These are phyloP conservation scores for Cercis canadensis DNA, from an alignment of 306 rosid species.

Conservation along the genomic window DNA sequence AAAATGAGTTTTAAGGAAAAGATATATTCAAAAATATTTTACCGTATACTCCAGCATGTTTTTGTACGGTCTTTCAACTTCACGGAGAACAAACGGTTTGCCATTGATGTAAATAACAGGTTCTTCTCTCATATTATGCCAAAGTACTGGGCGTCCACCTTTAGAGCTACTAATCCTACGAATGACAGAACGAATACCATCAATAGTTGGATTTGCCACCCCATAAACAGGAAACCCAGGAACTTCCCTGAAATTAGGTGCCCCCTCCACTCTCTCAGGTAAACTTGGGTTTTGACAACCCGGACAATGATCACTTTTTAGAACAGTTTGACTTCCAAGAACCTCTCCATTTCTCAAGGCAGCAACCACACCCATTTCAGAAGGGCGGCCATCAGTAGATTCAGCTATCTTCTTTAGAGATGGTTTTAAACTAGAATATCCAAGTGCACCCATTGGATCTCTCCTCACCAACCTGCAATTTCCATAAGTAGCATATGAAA, in stretches of 20 bases:
- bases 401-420: constrained; percentile 71
- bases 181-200: constrained; percentile 84
- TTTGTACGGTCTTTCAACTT: constrained; percentile 91
- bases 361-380: constrained; percentile 87
- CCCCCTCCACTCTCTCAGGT: constrained; percentile 88
- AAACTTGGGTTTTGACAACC: constrained; percentile 76
- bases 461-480: constrained; percentile 78
- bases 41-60: constrained; percentile 95
- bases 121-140: constrained; percentile 99
- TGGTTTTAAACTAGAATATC: constrained; percentile 73
- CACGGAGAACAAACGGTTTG: constrained; percentile 94
- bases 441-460: constrained; percentile 97
- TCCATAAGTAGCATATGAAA: constrained; percentile 1
- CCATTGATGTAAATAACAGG: constrained; percentile 94
- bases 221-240: constrained; percentile 97
- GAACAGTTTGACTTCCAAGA: constrained; percentile 90
- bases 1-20: constrained; percentile 25
- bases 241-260: constrained; percentile 90
- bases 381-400: constrained; percentile 78
- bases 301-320: constrained; percentile 91
- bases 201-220: constrained; percentile 92
- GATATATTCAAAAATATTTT: constrained; percentile 35
- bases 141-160: constrained; percentile 71
- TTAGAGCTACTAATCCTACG: constrained; percentile 68
- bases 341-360: constrained; percentile 90